phyloP scores from a whole-genome alignment of 1,139 yeast species.

The Suhomyces maxii region DNA sequence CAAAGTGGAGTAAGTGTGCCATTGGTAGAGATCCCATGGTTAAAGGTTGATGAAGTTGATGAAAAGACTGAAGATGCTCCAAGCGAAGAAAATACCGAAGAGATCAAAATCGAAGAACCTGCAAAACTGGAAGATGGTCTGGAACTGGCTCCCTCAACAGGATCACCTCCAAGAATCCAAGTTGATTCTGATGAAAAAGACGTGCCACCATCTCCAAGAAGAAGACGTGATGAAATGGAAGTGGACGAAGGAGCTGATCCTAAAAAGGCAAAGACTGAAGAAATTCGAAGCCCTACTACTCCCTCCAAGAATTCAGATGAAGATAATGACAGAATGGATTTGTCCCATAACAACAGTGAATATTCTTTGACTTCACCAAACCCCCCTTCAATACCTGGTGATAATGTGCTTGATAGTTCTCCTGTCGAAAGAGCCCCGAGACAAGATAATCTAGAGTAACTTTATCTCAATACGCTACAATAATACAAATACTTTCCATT shows the following conservation, averaged over 20 bases:
- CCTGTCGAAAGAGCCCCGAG: background rate
- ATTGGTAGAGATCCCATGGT: constrained; percentile 50
- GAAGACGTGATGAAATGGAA: constrained; percentile 6
- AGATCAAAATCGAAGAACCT: background rate
- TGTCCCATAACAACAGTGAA: constrained; percentile 12
- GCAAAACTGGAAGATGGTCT: background rate
- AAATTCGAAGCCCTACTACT: constrained; percentile 4
- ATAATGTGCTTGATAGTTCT: background rate
- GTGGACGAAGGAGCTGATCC: background rate
- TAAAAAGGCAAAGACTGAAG: constrained; percentile 6
- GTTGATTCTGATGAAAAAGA: constrained; percentile 7
- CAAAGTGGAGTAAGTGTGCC: constrained; percentile 15
- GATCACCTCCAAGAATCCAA: background rate
- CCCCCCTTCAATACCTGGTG: constrained; percentile 1
- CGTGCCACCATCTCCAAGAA: constrained; percentile 7
- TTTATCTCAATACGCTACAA: background rate
- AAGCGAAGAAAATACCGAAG: background rate
- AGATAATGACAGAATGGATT: constrained; percentile 15
- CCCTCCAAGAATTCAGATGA: constrained; percentile 6
- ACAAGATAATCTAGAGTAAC: background rate
- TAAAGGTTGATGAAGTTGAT: constrained; percentile 26
- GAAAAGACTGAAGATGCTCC: background rate
- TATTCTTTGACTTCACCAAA: constrained; percentile 6
- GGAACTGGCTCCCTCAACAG: background rate
- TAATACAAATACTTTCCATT: no score